phyloP scores from a whole-genome alignment of 176 grass and related monocot genomes.

The Carex littledalei region DNA sequence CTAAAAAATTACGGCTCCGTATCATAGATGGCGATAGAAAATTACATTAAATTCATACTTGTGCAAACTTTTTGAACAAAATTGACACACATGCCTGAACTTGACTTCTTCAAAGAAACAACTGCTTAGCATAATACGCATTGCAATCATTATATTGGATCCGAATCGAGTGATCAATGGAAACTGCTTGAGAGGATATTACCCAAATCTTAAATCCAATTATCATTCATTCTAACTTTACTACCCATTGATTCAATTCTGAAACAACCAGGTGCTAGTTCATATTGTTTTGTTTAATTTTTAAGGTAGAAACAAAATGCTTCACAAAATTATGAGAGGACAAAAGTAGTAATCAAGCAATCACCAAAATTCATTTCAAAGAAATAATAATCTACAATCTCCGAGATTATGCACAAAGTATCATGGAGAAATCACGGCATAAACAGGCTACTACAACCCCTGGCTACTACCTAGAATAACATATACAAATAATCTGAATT shows the following conservation, averaged over 20 bases:
- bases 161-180: background rate
- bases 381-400: background rate
- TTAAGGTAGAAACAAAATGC: background rate
- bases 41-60: no score
- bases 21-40: no score
- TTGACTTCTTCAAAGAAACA: no score
- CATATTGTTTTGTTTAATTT: background rate
- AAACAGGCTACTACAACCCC: background rate
- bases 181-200: background rate
- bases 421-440: background rate
- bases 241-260: background rate
- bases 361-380: background rate
- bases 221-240: background rate
- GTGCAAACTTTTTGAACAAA: no score
- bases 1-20: no score
- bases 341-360: background rate
- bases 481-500: conserved; percentile 22
- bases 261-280: background rate
- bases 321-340: background rate
- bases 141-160: background rate
- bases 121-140: background rate
- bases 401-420: background rate
- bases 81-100: no score
- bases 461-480: background rate
- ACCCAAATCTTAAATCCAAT: background rate